Percentiles rank a stretch among this genome's conserved stretches.
phyloP scores from a whole-genome alignment of 495 filamentous ascomycete genomes.

The Acidiella bohemica region DNA sequence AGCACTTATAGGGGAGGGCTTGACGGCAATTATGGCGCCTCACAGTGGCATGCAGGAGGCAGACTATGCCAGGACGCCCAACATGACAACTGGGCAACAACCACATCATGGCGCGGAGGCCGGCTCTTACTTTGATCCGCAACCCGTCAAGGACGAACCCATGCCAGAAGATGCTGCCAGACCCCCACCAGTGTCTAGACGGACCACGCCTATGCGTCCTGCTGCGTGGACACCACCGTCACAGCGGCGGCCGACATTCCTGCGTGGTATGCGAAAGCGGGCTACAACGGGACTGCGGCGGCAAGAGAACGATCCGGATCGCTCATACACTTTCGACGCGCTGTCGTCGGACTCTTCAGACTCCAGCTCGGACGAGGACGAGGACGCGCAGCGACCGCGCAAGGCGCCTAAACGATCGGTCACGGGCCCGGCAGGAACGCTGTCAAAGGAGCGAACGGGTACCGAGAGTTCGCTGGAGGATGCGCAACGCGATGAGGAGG shows the following conservation, averaged over 20 bases:
- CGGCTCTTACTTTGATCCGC: neutral
- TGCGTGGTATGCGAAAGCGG: neutral
- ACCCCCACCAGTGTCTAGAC: no score
- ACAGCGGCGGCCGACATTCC: neutral
- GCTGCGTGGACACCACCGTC: no score
- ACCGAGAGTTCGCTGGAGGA: no score
- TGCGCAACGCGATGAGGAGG: neutral
- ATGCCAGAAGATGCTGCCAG: no score
- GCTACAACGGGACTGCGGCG: neutral
- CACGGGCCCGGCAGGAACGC: no score
- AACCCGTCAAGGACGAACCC: neutral
- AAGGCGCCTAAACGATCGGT: no score
- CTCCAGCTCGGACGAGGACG: constrained; percentile 2
- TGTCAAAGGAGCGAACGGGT: no score
- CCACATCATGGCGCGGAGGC: neutral
- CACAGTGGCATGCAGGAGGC: no score
- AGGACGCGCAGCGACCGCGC: no score
- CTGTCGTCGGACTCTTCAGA: constrained; percentile 12
- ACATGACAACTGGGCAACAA: neutral
- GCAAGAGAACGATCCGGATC: neutral
- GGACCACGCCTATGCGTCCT: neutral
- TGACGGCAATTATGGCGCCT: no score
- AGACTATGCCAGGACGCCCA: neutral
- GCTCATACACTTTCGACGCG: constrained; percentile 13
- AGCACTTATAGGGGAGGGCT: no score